Conservation (phyloP, 2,329 filamentous ascomycete genomes). For the Microsporum canis region DNA sequence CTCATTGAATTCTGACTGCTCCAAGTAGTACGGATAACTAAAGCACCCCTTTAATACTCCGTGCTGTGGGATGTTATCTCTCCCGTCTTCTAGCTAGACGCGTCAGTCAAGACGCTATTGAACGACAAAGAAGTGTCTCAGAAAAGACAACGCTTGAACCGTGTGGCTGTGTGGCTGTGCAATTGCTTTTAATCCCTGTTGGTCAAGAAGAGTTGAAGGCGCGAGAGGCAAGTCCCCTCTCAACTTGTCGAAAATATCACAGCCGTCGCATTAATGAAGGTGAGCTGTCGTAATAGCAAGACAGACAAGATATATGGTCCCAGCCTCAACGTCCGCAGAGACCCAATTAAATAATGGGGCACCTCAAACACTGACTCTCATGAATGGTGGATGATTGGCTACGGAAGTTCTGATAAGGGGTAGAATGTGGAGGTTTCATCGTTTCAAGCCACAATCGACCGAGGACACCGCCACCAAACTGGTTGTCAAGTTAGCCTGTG, state of each 20-base stretch:
- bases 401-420: background rate
- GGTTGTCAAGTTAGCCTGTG: background rate
- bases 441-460: background rate
- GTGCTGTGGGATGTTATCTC: background rate
- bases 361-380: background rate
- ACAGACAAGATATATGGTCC: background rate
- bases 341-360: background rate
- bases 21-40: background rate
- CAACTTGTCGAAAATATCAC: background rate
- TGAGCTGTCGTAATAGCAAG: background rate
- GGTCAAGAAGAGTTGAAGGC: background rate
- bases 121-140: background rate
- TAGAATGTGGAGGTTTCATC: background rate
- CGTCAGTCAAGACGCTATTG: background rate
- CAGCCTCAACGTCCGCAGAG: background rate
- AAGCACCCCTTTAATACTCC: background rate
- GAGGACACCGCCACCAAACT: background rate
- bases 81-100: background rate
- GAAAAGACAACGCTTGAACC: background rate
- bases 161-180: background rate
- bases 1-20: background rate
- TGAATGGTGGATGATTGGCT: background rate
- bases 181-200: background rate
- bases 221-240: background rate
- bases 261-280: background rate